Percentiles rank a stretch among this genome's conserved stretches.
Conservation (phyloP, 2,329 filamentous ascomycete genomes). For the Colletotrichum horii region DNA sequence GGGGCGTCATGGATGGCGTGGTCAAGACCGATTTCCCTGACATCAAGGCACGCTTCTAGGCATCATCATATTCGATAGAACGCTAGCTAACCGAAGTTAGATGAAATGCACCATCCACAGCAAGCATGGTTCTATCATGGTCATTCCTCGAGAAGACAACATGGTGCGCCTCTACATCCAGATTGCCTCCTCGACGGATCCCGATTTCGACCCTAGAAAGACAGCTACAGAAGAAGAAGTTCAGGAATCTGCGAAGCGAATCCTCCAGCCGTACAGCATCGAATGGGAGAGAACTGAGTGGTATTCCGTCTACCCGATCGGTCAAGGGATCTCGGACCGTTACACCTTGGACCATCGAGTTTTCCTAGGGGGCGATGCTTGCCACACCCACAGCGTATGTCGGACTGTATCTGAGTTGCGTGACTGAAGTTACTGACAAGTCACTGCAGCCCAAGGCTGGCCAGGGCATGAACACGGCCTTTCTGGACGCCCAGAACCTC, state of each 20-base stretch:
- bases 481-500: slow-evolving; percentile 83
- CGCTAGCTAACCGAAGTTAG: slow-evolving; percentile 33
- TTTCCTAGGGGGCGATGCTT: slow-evolving; percentile 79
- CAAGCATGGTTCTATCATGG: slow-evolving; percentile 76
- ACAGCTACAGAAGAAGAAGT: slow-evolving; percentile 69
- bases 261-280: slow-evolving; percentile 70
- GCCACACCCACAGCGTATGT: slow-evolving; percentile 76
- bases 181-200: slow-evolving; percentile 64
- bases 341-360: slow-evolving; percentile 73
- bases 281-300: slow-evolving; percentile 73
- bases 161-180: slow-evolving; percentile 74
- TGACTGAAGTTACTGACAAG: neutral
- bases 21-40: slow-evolving; percentile 78
- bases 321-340: slow-evolving; percentile 72
- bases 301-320: slow-evolving; percentile 80
- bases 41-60: slow-evolving; percentile 62
- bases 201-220: slow-evolving; percentile 66
- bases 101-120: slow-evolving; percentile 82
- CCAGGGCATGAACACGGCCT: slow-evolving; percentile 82
- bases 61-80: neutral
- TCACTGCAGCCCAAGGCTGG: slow-evolving; percentile 72
- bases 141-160: slow-evolving; percentile 72
- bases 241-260: slow-evolving; percentile 68
- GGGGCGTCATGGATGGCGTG: slow-evolving; percentile 79
- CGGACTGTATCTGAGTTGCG: neutral